phyloP scores from a whole-genome alignment of 2,329 filamentous ascomycete species.

The Fusarium pseudocircinatum region DNA sequence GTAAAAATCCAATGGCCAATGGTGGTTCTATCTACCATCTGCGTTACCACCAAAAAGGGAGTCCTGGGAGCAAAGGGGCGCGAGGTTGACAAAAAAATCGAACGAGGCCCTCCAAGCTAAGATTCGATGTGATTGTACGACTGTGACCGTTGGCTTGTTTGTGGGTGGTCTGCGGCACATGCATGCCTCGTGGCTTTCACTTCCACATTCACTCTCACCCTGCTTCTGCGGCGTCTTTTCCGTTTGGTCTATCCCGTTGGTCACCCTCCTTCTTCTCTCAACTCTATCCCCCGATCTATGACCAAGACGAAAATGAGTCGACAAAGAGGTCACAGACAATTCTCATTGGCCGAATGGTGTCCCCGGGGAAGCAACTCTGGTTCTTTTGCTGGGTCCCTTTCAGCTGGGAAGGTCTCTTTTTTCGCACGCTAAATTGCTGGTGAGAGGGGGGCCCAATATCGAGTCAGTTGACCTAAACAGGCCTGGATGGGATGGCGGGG shows the following conservation, averaged over 20 bases:
- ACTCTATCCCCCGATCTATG: conserved; percentile 4
- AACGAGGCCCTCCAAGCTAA: conserved; percentile 26
- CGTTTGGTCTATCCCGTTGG: conserved; percentile 25
- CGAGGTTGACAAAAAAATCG: conserved; percentile 22
- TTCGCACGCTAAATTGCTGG: conserved; percentile 26
- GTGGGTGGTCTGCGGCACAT: neutral
- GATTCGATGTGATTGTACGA: neutral
- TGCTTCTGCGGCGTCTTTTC: conserved; percentile 26
- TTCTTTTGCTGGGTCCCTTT: conserved; percentile 29
- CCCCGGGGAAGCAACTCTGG: conserved; percentile 24
- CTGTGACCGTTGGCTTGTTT: neutral
- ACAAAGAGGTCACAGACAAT: conserved; percentile 6
- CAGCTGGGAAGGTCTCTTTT: conserved; percentile 31
- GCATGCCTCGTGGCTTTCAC: conserved; percentile 18
- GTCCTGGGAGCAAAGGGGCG: neutral
- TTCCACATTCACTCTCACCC: neutral
- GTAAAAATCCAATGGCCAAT: neutral
- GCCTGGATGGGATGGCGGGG: conserved; percentile 13
- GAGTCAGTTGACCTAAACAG: conserved; percentile 39
- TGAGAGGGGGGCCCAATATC: conserved; percentile 25
- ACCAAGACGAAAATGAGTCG: conserved; percentile 11
- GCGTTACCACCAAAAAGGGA: neutral
- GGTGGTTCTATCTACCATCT: neutral
- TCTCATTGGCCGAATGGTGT: conserved; percentile 24
- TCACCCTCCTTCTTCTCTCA: conserved; percentile 14